Evolutionary conservation across 768 basidiomycete species (phyloP), one percentile per base, ranked within the genome.

Genomic region (Mrakia hoshinonis): DNA sequence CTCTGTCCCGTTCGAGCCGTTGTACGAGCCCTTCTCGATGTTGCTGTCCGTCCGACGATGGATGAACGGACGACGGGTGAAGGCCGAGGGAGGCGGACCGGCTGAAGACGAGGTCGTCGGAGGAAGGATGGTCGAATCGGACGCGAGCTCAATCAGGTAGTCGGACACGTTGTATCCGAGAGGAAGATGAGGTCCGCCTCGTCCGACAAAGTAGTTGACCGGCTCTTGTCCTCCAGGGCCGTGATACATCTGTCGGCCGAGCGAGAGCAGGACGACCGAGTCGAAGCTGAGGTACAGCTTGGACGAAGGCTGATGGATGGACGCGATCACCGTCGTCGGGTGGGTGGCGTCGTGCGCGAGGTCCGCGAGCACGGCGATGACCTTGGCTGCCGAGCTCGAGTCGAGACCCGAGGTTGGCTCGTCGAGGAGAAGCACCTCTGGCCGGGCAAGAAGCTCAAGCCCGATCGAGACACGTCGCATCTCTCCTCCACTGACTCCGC

Each of bases 131-230:
- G n/a, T 26, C 15, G 18, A 36, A 0, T 67, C 85, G 75, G 86
- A 88, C 1, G 92, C 92, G 65, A 97, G 84, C 74, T 96, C 93
- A 26, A 97, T 83, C 13, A 96, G 84, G 76, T 94, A 90, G 78
- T 97, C 94, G 0, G 94, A 92, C 22, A 94, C 85, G 75, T 96
- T 96, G 81, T 94, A 93, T 0, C 91, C 92, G 62, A 86, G 83
- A 10, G 85, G 88, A n/a, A 61, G 58, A 76, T 87, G 91, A 12
- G 84, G 80, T 51, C 72, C 74, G 6, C 84, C 83, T 29, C 81
- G 78, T 26, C 75, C 80, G 0, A 85, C 82, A 76, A 94, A 90
- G 77, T 89, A 83, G 13, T 85, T 84, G 0, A 84, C 85, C 0
- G 92, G 91, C 0, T 84, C 83, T 68, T 87, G 84, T 0, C 85